Evolutionary conservation across 2,329 filamentous ascomycete species (phyloP).

Genomic region (Samsoniella hepiali): DNA sequence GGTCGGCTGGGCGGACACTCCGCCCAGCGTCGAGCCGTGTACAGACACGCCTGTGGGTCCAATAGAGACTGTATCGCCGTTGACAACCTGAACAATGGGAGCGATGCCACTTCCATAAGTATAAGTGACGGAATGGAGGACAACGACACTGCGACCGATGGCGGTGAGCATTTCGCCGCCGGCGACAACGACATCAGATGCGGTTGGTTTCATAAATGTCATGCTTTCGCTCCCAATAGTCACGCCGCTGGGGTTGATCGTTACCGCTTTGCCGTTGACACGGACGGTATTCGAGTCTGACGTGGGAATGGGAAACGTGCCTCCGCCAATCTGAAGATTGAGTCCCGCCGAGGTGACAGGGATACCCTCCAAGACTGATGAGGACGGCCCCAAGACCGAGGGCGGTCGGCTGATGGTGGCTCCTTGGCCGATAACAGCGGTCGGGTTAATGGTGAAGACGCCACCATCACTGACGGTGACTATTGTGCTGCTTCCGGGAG

Average conservation of each 20-base stretch:
- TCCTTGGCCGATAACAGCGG: conserved; percentile 43
- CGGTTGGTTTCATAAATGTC: conserved; percentile 30
- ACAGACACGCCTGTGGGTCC: conserved; percentile 44
- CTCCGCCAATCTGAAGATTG: conserved; percentile 41
- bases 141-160: conserved; percentile 38
- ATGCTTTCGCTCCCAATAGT: conserved; percentile 38
- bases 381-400: conserved; percentile 28
- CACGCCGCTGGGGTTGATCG: conserved; percentile 34
- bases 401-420: conserved; percentile 42
- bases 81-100: conserved; percentile 39
- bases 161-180: conserved; percentile 48
- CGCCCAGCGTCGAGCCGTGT: conserved; percentile 43
- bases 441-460: conserved; percentile 49
- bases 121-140: conserved; percentile 42
- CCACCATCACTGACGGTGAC: conserved; percentile 40
- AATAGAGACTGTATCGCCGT: conserved; percentile 50
- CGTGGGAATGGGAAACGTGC: conserved; percentile 40
- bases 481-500: conserved; percentile 37
- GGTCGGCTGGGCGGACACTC: conserved; percentile 32
- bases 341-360: conserved; percentile 41
- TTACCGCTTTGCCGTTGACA: conserved; percentile 33
- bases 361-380: conserved; percentile 40
- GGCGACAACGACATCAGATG: conserved; percentile 43
- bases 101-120: conserved; percentile 41
- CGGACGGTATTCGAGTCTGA: conserved; percentile 32